A percentile compares a stretch with the other conserved stretches of the same genome.
These are phyloP conservation scores for Lunularia cruciata DNA, from an alignment of 225 moss, liverwort and hornwort species.

Conservation along the genomic window DNA sequence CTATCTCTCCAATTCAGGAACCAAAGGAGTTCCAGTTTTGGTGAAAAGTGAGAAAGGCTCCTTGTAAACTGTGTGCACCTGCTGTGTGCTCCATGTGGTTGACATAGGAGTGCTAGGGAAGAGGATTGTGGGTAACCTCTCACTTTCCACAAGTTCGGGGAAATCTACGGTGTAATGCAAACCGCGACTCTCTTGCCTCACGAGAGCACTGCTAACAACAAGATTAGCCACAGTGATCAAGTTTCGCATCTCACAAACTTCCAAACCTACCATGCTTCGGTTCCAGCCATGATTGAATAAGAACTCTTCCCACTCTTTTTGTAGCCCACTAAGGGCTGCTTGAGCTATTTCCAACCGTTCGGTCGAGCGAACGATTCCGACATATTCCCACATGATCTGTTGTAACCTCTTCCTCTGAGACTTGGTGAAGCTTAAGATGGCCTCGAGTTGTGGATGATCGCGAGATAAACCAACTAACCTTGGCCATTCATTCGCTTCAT, in stretches of 20 bases:
- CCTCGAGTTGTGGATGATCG: constrained; percentile 43
- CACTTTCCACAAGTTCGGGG: constrained; percentile 89
- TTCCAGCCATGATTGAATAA: constrained; percentile 80
- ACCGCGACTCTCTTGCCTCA: constrained; percentile 95
- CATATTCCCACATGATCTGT: constrained; percentile 96
- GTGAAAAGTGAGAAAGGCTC: constrained; percentile 28
- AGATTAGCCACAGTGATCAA: constrained; percentile 86
- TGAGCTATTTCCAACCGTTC: constrained; percentile 79
- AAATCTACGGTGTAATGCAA: constrained; percentile 88
- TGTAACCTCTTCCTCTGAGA: constrained; percentile 80
- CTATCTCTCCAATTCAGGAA: constrained; percentile 19
- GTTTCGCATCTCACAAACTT: constrained; percentile 98
- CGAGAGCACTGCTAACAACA: constrained; percentile 86
- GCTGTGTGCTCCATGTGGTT: constrained; percentile 83
- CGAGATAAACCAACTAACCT: constrained; percentile 53
- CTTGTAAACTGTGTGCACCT: constrained; percentile 68
- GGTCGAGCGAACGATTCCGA: constrained; percentile 97
- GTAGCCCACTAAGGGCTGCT: constrained; percentile 61
- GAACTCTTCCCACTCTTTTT: constrained; percentile 90
- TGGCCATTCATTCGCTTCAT: constrained; percentile 83
- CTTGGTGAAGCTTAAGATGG: constrained; percentile 60
- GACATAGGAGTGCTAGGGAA: constrained; percentile 71
- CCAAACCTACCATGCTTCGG: constrained; percentile 78
- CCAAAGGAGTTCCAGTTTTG: neutral
- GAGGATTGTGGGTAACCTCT: constrained; percentile 80